Base-by-base conservation (phyloP, 306 rosid genomes). In the Lablab purpureus region DNA sequence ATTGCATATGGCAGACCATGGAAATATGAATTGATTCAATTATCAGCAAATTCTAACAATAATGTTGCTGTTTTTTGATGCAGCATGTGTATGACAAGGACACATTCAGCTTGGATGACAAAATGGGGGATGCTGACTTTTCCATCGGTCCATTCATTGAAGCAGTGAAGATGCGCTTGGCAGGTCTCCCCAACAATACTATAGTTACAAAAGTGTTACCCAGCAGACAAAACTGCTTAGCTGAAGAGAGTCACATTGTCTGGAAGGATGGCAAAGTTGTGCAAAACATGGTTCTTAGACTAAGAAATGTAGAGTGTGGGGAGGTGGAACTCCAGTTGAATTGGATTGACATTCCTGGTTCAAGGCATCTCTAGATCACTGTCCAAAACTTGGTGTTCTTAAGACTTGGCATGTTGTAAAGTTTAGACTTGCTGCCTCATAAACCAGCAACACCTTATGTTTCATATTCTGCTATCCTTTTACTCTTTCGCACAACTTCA, bases 81-180 rank as follows among this genome's bases (percentile, higher is more conserved):
- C 95, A 94, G 91, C 72, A 37, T 55, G 97, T 94, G 73, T 91
- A 92, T 46, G 98, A 94, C 67, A 92, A 47, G 68, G 97, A 94
- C 74, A 72, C 22, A 25, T 91, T 94, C 11, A 83, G 85, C 66
- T 63, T 87, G 0, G 98, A 94, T 60, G 98, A 94, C 83, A 92
- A 84, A 83, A 88, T 94, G 97, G 98, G 98, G 22, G 92, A 92
- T 21, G 97, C 97, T 6, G 97, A 92, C 81, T 88, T 94, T 80
- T 83, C 73, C 8, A 85, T 89, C 14, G 82, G 82, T 5, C 84
- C 88, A 0, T 89, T 89, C 32, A 2, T 88, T 4, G 83, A 88
- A 71, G 97, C 85, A 1, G 23, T 87, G 6, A 86, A 65, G 87
- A 84, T 82, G 91, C 63, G 70, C 0, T 46, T 81, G 66, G 55